Percentiles rank a stretch among this genome's conserved stretches.
These are phyloP conservation scores for Xylaria sp. DNA, from an alignment of 2,329 filamentous ascomycete genomes.

Conservation along the genomic window DNA sequence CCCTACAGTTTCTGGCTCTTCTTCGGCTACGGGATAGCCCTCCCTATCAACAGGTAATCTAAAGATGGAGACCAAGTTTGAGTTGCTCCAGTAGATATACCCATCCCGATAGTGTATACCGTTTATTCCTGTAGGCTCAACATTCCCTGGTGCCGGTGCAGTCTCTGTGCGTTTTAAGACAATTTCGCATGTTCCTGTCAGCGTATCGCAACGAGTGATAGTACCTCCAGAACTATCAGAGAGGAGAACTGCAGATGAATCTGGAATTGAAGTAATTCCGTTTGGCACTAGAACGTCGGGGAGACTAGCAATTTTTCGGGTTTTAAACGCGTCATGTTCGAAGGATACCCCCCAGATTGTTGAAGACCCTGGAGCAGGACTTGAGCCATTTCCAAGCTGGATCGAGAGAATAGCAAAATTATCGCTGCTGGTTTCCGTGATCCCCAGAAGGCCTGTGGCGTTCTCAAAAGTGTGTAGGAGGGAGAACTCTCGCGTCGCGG, in stretches of 20 bases:
- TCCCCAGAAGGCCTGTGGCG: constrained; percentile 46
- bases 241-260: constrained; percentile 40
- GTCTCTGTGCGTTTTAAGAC: constrained; percentile 43
- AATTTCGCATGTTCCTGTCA: constrained; percentile 35
- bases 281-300: constrained; percentile 41
- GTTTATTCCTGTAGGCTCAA: constrained; percentile 42
- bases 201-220: constrained; percentile 45
- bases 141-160: constrained; percentile 33
- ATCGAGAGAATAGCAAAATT: constrained; percentile 40
- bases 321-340: neutral
- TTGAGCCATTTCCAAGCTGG: constrained; percentile 22
- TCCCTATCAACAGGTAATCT: constrained; percentile 30
- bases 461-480: constrained; percentile 47
- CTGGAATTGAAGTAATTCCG: constrained; percentile 42
- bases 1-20: constrained; percentile 35
- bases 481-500: constrained; percentile 36
- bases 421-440: constrained; percentile 47
- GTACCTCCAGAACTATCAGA: constrained; percentile 45
- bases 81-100: constrained; percentile 47
- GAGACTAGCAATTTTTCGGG: constrained; percentile 39
- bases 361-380: constrained; percentile 30
- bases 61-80: constrained; percentile 37
- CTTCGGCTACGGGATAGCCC: constrained; percentile 35
- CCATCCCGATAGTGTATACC: constrained; percentile 44
- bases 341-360: constrained; percentile 41